Evolutionary conservation across 371 early-diverging fungal species (phyloP), one percentile per base, ranked within the genome.

Genomic region (Chytridium lagenaria): DNA sequence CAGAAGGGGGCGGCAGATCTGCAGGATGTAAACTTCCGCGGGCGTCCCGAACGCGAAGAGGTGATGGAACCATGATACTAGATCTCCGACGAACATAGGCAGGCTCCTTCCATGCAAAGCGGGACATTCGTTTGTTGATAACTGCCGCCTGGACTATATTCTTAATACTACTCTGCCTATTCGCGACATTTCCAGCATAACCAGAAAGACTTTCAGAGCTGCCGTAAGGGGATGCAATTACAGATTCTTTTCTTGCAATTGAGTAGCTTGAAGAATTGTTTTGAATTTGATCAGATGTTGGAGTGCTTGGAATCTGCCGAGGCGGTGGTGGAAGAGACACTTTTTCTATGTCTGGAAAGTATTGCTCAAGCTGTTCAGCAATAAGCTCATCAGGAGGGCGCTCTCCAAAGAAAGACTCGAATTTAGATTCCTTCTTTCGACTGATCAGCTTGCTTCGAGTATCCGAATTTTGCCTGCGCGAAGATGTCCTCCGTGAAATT

Each of bases 351-450:
- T 84, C 83, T 2, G 97, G 97, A 79, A 98, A 97, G 77, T 93
- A 98, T 52, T 92, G 89, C 36, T 90, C 89, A 37, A 98, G 83
- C 74, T 96, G 92, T 71, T 89, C 90, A 7, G 92, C 90, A 77
- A 98, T 95, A 57, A 93, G 82, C 78, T 94, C 95, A 0, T 94
- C 93, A 0, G 95, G 94, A 1, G 98, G 98, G 12, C 97, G 92
- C 79, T 95, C 94, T 38, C 95, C 96, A 78, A 98, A 95, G 78
- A 96, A 92, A 39, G 80, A 80, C 31, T 80, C 76, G 69, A 3
- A 71, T 76, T 57, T 68, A n/a, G 44, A 65, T 5, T 37, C 31
- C 26, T 67, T 44, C 22, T 26, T 49, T 40, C 23, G 73, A 26
- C 38, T 74, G 38, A 34, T 31, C 67, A 69, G 37, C 15, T 51